Percentiles rank a stretch among this genome's conserved stretches.
Conservation (phyloP, 2,329 filamentous ascomycete genomes). For the Aspergillus amoenus region DNA sequence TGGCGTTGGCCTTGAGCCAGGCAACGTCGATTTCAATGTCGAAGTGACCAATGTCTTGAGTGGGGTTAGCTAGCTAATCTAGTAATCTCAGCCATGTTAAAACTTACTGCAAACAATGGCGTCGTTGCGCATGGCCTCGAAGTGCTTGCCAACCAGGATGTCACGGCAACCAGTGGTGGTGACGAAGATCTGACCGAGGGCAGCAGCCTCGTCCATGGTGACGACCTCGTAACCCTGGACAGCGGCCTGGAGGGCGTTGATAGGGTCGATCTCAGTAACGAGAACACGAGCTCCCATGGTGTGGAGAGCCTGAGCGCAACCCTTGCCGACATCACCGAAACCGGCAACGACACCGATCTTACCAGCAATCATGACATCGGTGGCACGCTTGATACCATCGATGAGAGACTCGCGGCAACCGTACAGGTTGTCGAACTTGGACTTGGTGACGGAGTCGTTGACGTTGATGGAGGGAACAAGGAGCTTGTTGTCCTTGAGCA, state of each 20-base stretch:
- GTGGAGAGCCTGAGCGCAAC: conserved; percentile 91
- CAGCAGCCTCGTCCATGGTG: conserved; percentile 95
- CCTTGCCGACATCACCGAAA: conserved; percentile 99
- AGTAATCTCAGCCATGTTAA: background rate
- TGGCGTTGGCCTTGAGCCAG: conserved; percentile 97
- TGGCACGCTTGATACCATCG: conserved; percentile 99
- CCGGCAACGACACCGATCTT: conserved; percentile 97
- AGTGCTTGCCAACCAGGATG: conserved; percentile 89
- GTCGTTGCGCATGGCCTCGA: conserved; percentile 93
- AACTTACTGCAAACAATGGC: conserved; percentile 93
- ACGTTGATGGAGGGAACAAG: conserved; percentile 97
- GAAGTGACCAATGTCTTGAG: conserved; percentile 94
- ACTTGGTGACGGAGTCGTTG: conserved; percentile 99
- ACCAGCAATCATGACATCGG: conserved; percentile 99
- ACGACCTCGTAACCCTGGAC: conserved; percentile 96
- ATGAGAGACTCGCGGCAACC: conserved; percentile 98
- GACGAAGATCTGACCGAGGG: conserved; percentile 93
- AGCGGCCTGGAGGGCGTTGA: conserved; percentile 98
- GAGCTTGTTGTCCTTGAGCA: conserved; percentile 88
- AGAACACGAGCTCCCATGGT: conserved; percentile 97
- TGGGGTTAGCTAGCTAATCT: background rate
- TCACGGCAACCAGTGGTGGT: conserved; percentile 99
- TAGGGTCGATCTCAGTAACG: conserved; percentile 96
- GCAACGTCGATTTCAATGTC: conserved; percentile 99
- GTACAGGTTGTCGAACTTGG: conserved; percentile 99